Percentiles rank a stretch among this genome's conserved stretches.
Evolutionary conservation across 176 grass and related monocot species (phyloP).

Genomic region (Musa schizocarpa): DNA sequence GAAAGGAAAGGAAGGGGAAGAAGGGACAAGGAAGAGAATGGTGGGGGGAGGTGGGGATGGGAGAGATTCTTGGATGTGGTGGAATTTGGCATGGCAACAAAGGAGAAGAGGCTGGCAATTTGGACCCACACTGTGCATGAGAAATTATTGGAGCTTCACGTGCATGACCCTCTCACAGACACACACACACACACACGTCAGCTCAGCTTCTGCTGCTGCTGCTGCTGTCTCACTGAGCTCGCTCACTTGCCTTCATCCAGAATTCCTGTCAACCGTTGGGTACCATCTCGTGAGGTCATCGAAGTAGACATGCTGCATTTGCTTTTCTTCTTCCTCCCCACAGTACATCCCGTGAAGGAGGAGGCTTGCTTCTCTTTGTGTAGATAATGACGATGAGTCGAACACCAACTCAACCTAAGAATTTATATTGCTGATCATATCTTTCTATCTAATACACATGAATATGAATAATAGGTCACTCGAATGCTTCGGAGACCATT

Average conservation of each 20-base stretch:
- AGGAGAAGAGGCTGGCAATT: constrained; percentile 39
- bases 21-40: neutral
- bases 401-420: no score
- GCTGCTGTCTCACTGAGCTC: neutral
- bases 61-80: constrained; percentile 51
- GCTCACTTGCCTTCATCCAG: neutral
- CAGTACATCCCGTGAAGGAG: no score
- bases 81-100: constrained; percentile 58
- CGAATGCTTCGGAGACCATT: no score
- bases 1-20: neutral
- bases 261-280: no score
- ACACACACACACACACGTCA: constrained; percentile 14
- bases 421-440: no score
- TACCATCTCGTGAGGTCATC: no score
- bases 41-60: neutral
- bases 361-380: no score
- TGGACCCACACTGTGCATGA: constrained; percentile 13
- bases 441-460: no score
- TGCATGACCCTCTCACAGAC: constrained; percentile 35
- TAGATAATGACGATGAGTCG: no score
- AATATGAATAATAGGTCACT: no score
- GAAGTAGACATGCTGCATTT: no score
- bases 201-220: constrained; percentile 10
- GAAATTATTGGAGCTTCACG: constrained; percentile 75
- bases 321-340: no score